Percentiles rank a stretch among this genome's conserved stretches.
phyloP scores from a whole-genome alignment of 176 grass and related monocot species.

The Phoenix dactylifera region DNA sequence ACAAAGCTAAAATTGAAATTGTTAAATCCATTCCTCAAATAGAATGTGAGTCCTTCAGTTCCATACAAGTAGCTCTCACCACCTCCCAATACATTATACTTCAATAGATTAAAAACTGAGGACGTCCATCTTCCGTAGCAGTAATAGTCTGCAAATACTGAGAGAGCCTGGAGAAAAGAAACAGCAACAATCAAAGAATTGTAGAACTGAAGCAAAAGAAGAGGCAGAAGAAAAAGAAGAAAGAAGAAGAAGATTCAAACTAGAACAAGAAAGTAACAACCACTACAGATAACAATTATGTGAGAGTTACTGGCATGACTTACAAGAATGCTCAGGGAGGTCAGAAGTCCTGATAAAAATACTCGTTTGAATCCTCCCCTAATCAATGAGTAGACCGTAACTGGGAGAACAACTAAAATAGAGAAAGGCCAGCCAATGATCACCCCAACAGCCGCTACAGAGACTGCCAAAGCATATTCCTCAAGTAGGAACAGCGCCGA shows the following conservation, averaged over 20 bases:
- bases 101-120: constrained; percentile 86
- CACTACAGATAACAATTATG: too few relatives aligned
- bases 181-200: constrained; percentile 3
- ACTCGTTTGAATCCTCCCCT: constrained; percentile 71
- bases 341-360: constrained; percentile 70
- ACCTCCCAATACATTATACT: constrained; percentile 87
- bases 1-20: constrained; percentile 95
- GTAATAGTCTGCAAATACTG: constrained; percentile 57
- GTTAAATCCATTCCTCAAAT: constrained; percentile 91
- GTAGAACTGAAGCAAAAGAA: neutral
- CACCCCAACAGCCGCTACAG: constrained; percentile 75
- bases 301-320: constrained; percentile 20
- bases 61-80: constrained; percentile 92
- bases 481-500: constrained; percentile 87
- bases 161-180: constrained; percentile 53
- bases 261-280: too few relatives aligned
- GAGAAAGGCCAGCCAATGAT: constrained; percentile 99
- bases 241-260: too few relatives aligned
- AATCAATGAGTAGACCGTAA: constrained; percentile 62
- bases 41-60: constrained; percentile 67
- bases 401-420: constrained; percentile 78
- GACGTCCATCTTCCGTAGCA: constrained; percentile 74
- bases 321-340: constrained; percentile 71
- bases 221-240: neutral
- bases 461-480: constrained; percentile 65